Evolutionary conservation across 306 rosid species (phyloP), one percentile per base, ranked within the genome.

Genomic region (Aeschynomene evenia): DNA sequence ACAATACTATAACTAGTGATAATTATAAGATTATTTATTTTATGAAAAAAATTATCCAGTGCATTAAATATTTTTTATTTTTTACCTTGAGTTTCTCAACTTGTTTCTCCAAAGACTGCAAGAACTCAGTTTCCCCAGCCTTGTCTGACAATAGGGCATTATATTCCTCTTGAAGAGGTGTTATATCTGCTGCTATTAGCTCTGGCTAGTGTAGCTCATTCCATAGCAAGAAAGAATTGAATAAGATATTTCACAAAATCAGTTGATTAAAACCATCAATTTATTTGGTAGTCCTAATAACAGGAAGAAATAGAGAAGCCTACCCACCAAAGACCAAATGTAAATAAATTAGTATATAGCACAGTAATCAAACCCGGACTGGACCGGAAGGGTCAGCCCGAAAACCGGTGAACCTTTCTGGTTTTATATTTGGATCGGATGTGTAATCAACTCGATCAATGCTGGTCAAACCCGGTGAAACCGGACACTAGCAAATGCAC

Each of bases 101-200:
- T 85, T 85, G 92, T 68, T 78, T 81, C 70, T 81, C 87, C 59
- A 88, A 83, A 73, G 92, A 84, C 68, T 74, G 83, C 76, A 87
- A 80, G 80, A 85, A 90, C 66, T 86, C 92, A 7, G 83, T 75
- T 85, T 85, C 96, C 71, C 90, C 90, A 29, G 81, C 87, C 76
- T 76, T 84, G 79, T 90, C 96, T 19, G 85, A 79, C 71, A 81
- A 57, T 71, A 90, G 84, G 55, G 87, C 90, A 18, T 81, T 72
- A 81, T 72, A 83, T 78, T 88, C 96, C 73, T 85, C 92, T 82
- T 88, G 90, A 84, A 90, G 78, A 37, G 82, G 77, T 39, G 81
- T 67, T 71, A 79, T 29, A 68, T 84, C 89, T 81, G 85, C 83
- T 42, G 63, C 84, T 75, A 78, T 82, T 52, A 91, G 72, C 78